Conservation (phyloP, 306 rosid genomes). For the Astragalus glycyphyllos region DNA sequence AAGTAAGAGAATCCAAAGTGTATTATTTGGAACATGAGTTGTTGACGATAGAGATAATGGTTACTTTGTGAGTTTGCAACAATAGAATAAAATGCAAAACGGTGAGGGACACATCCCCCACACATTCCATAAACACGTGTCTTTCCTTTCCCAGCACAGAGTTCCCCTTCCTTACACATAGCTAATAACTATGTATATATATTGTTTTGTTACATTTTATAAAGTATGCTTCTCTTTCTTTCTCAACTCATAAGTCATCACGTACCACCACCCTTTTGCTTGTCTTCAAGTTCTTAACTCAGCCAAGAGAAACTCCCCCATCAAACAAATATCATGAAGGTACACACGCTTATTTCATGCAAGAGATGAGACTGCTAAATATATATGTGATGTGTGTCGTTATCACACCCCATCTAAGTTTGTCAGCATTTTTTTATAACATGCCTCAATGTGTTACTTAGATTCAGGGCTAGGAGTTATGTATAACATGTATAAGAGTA, state of each 20-base stretch:
- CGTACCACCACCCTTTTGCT: neutral
- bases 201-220: too few species aligned
- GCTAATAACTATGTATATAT: too few species aligned
- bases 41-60: neutral
- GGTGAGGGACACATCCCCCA: slow-evolving; percentile 49
- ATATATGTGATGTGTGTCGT: too few species aligned
- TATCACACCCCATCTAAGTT: slow-evolving; percentile 19
- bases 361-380: too few species aligned
- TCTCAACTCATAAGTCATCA: slow-evolving; percentile 3
- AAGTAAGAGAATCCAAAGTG: too few species aligned
- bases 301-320: slow-evolving; percentile 22
- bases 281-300: slow-evolving; percentile 20
- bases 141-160: slow-evolving; percentile 15
- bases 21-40: too few species aligned
- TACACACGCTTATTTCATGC: slow-evolving; percentile 9
- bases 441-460: neutral
- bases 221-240: neutral
- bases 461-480: neutral
- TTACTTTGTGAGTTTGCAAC: neutral
- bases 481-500: neutral
- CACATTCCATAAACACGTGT: slow-evolving; percentile 42
- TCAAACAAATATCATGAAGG: slow-evolving; percentile 37
- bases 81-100: neutral
- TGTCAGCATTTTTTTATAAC: neutral
- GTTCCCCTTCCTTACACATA: slow-evolving; percentile 2